Conservation (phyloP, 139 green algal genomes). For the Chlorella sp. region DNA sequence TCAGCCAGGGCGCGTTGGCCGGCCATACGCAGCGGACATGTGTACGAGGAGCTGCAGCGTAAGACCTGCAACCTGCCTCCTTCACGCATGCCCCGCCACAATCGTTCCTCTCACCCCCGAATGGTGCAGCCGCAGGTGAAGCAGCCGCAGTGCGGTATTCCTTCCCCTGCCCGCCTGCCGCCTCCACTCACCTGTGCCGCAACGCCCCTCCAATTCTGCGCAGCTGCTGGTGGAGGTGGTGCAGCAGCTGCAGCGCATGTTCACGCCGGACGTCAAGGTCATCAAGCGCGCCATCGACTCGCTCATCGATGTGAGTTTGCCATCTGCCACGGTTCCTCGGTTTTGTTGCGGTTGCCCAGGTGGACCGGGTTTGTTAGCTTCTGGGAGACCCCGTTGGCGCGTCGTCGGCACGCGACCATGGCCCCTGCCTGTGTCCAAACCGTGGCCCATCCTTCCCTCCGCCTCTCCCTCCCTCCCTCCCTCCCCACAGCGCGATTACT, state of each 20-base stretch:
- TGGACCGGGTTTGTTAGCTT: too few relatives aligned
- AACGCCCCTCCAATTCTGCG: background rate
- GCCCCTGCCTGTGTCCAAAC: too few relatives aligned
- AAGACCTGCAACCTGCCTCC: background rate
- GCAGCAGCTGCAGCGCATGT: slow-evolving; percentile 95
- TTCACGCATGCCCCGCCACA: too few relatives aligned
- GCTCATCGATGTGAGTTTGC: slow-evolving; percentile 80
- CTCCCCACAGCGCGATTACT: slow-evolving; percentile 82
- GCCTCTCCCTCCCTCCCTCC: background rate
- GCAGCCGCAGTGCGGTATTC: too few relatives aligned
- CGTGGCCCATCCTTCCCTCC: too few relatives aligned
- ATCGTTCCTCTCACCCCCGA: too few relatives aligned
- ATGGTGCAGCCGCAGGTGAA: too few relatives aligned
- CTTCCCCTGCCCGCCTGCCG: background rate
- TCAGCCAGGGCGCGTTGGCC: background rate
- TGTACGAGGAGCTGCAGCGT: background rate
- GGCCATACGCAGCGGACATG: background rate
- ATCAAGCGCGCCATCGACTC: slow-evolving; percentile 99
- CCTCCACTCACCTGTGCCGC: background rate
- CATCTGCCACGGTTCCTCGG: too few relatives aligned
- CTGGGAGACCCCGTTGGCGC: too few relatives aligned
- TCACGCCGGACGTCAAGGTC: slow-evolving; percentile 96
- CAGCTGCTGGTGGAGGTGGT: slow-evolving; percentile 97
- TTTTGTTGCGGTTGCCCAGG: too few relatives aligned
- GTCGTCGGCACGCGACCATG: too few relatives aligned